These are phyloP conservation scores for Botryotinia convoluta DNA, from an alignment of 2,329 filamentous ascomycete genomes.

Conservation along the genomic window DNA sequence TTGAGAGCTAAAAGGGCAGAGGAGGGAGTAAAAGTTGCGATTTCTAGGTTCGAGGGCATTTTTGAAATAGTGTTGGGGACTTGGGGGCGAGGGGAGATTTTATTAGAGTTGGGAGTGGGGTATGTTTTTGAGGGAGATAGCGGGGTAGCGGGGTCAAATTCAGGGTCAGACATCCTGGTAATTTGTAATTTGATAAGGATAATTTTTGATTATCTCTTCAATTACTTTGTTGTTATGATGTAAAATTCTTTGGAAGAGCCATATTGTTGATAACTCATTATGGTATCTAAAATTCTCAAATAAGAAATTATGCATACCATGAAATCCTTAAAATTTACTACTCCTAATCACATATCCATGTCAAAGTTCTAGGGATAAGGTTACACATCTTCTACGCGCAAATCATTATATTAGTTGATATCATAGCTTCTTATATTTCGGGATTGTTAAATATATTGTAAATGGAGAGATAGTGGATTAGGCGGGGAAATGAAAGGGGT, in stretches of 20 bases:
- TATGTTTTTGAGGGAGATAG: not conserved
- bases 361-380: not conserved
- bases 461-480: not conserved
- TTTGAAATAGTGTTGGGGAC: not conserved
- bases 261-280: accelerated
- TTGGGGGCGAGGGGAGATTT: not conserved
- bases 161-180: not conserved
- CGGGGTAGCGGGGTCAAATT: not conserved
- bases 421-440: not conserved
- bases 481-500: not conserved
- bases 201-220: not conserved
- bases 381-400: not conserved
- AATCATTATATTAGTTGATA: not conserved
- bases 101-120: too few relatives aligned
- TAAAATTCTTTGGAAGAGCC: not conserved
- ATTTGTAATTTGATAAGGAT: not conserved
- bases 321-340: not conserved
- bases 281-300: accelerated
- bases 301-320: accelerated
- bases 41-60: conserved; percentile 41
- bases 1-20: conserved; percentile 45
- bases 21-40: conserved; percentile 47
- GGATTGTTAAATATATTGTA: too few relatives aligned
- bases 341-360: not conserved
- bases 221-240: not conserved